phyloP scores from a whole-genome alignment of 1,284 basidiomycete genomes.

The Fistulinella cinereoalba region DNA sequence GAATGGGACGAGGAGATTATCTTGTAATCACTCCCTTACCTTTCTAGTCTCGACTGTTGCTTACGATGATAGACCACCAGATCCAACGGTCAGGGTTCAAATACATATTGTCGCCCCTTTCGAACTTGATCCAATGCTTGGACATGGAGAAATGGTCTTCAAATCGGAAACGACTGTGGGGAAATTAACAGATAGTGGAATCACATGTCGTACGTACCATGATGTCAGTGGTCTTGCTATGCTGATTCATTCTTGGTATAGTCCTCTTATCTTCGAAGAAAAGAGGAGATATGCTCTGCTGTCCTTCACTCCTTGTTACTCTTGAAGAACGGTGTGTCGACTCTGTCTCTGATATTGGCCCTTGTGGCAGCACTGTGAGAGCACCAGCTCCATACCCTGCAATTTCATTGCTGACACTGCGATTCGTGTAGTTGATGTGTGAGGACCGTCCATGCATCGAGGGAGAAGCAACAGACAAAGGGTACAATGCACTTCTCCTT shows the following conservation, averaged over 20 bases:
- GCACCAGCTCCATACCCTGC: neutral
- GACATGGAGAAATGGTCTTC: neutral
- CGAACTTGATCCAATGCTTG: neutral
- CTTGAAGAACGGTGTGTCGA: neutral
- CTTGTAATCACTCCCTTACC: neutral
- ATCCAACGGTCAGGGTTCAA: neutral
- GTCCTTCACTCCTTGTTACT: neutral
- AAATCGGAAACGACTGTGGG: neutral
- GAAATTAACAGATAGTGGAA: neutral
- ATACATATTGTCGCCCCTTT: neutral
- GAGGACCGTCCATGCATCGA: neutral
- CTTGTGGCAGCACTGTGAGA: neutral
- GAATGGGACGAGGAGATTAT: neutral
- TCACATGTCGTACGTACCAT: neutral
- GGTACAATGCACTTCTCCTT: neutral
- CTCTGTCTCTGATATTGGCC: neutral
- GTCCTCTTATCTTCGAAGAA: too few relatives aligned
- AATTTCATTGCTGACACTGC: neutral
- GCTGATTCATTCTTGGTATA: neutral
- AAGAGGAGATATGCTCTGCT: too few relatives aligned
- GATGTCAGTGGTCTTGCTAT: neutral
- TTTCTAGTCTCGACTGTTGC: neutral
- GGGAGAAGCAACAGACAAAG: neutral
- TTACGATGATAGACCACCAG: neutral
- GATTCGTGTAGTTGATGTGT: neutral